Conservation (phyloP, 129 eudicot genomes). For the Cynara cardunculus region DNA sequence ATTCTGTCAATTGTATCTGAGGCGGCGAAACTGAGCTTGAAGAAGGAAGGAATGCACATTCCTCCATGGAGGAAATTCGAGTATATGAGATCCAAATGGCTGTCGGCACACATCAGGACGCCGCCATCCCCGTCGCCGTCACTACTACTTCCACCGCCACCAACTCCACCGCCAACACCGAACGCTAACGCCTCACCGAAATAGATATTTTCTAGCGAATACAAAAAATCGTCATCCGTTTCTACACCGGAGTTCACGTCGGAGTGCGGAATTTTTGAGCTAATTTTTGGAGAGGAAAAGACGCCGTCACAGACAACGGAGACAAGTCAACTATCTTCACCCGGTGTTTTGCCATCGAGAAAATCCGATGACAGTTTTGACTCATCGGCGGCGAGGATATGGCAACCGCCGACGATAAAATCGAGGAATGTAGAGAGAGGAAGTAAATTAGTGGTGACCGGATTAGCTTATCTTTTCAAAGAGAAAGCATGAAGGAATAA, state of each 20-base stretch:
- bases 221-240: background rate
- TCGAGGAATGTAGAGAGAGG: conserved; percentile 55
- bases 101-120: conserved; percentile 51
- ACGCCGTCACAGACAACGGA: background rate
- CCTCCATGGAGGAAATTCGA: conserved; percentile 86
- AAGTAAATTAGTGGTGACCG: conserved; percentile 55
- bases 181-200: conserved; percentile 12
- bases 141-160: conserved; percentile 2
- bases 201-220: background rate
- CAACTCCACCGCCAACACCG: conserved; percentile 31
- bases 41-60: conserved; percentile 75
- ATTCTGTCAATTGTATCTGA: conserved; percentile 54
- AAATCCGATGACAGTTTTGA: conserved; percentile 32
- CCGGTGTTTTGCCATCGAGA: background rate
- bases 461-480: conserved; percentile 67
- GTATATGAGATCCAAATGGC: conserved; percentile 79
- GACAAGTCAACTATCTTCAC: background rate
- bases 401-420: conserved; percentile 68
- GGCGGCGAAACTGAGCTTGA: conserved; percentile 68
- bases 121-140: background rate
- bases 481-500: conserved; percentile 55
- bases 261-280: conserved; percentile 40
- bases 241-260: conserved; percentile 12
- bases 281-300: conserved; percentile 42
- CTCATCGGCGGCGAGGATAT: conserved; percentile 16